Base-by-base conservation (phyloP, 805 yeast genomes). In the Saccharomycopsis microspora region DNA sequence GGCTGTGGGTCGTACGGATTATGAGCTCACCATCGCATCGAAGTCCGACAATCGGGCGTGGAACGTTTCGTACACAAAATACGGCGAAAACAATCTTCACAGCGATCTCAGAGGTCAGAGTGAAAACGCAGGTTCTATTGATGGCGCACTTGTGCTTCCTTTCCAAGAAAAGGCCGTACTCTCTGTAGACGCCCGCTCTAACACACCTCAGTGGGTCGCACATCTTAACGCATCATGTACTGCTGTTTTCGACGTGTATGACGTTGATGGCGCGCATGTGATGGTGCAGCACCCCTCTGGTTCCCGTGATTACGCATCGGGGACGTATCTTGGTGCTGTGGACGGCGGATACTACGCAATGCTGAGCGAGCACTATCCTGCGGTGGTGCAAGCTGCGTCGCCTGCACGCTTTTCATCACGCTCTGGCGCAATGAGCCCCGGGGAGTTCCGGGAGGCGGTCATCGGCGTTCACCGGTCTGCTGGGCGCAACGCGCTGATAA, bases 31-130 rank as follows among this genome's bases (percentile, higher is more conserved):
- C 0, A 90, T 93, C n/a, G 82, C 87, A 59, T 80, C 93, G 3
- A 77, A 74, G 55, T 45, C 49, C 5, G 73, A 76, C 51, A 77
- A 78, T 51, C 66, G 81, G 0, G 75, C 80, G 1, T 89, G 96
- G 51, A 85, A 87, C 57, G 85, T 93, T 11, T 80, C 89, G 0
- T 88, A 83, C 59, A 72, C 94, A 1, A 73, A 82, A 36, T 93
- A 97, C 96, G 94, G 93, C 6, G 95, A 95, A 41, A 90, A 90
- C 61, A 80, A 85, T 54, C 67, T 88, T 45, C 95, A 67, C 65
- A 60, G 60, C 9, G 72, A 68, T 49, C 61, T 77, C 39, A 69
- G 68, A 3, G 56, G 58, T 36, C 78, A 78, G 54, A 73, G 76
- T 52, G 42, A 43, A n/a, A 65, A 66, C 43, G 68, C 70, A 28